Base-by-base conservation (phyloP, 352 stramenopile genomes). In the Phytophthora litchii region DNA sequence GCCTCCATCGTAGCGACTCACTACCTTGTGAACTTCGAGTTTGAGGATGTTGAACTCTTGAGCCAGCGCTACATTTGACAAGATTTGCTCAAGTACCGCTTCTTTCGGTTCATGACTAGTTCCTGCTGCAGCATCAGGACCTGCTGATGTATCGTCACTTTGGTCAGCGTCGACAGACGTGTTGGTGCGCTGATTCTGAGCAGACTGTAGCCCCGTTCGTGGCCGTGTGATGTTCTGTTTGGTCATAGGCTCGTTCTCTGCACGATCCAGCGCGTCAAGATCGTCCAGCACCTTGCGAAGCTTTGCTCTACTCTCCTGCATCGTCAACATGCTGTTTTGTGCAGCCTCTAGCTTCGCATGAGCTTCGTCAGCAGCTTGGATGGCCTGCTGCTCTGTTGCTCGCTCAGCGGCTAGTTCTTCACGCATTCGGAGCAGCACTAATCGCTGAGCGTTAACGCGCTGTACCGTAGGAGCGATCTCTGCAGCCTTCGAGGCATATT, bases 21-120 rank as follows among this genome's bases (percentile, higher is more conserved):
- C 66, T 20, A 92, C 81, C 53, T 92, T 92, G 53, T 58, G 60
- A 11, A 92, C 71, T 50, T 92, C 83, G 25, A 90, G 85, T 48
- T 89, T 88, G 32, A 94, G 54, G 5, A 84, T 48, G 21, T 60
- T 74, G 49, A 91, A 83, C 49, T 86, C 81, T 3, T 74, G 50
- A 1, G 68, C 70, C 10, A 85, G 61, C 21, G 80, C 57, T 3
- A 65, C 31, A 57, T 91, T 47, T 17, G 62, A 60, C 27, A 91
- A 27, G 35, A 91, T 81, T 23, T 45, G 48, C 32, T 54, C 60
- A 4, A 92, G 51, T 16, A 86, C 76, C 4, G 77, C 54, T 53
- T 89, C 75, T 48, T 86, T 89, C 20, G 67, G 47, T 19, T 66
- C 52, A 11, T 76, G 76, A 54, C 54, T 37, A 46, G 56, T 20